A percentile compares a stretch with the other conserved stretches of the same genome.
These are phyloP conservation scores for Ogataea paraovalis DNA, from an alignment of 805 yeast species.

Conservation along the genomic window DNA sequence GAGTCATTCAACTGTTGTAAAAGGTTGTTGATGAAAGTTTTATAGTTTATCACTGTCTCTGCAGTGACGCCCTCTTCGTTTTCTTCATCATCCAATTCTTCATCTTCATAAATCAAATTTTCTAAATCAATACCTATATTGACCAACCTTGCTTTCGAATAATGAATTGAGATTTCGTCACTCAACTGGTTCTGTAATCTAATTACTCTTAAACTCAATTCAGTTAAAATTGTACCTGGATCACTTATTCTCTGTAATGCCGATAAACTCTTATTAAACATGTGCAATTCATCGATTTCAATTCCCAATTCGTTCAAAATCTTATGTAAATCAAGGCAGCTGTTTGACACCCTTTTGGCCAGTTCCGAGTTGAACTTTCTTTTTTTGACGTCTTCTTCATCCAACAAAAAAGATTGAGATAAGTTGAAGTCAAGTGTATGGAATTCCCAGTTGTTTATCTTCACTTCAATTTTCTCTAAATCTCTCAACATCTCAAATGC, in stretches of 20 bases:
- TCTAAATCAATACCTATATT: conserved; percentile 62
- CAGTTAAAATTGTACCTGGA: conserved; percentile 46
- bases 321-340: conserved; percentile 45
- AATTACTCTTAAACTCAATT: conserved; percentile 41
- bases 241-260: conserved; percentile 50
- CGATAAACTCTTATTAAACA: conserved; percentile 36
- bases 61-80: conserved; percentile 31
- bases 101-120: conserved; percentile 30
- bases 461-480: conserved; percentile 45
- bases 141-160: conserved; percentile 62
- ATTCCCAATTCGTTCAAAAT: conserved; percentile 38
- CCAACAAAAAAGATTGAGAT: conserved; percentile 22
- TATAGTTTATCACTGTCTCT: conserved; percentile 46
- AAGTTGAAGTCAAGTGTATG: conserved; percentile 47
- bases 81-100: conserved; percentile 4
- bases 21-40: conserved; percentile 53
- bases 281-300: conserved; percentile 45
- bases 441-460: conserved; percentile 52
- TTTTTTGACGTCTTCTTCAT: conserved; percentile 25
- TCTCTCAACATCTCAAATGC: conserved; percentile 45
- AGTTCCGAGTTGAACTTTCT: conserved; percentile 49
- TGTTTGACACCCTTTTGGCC: conserved; percentile 49
- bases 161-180: conserved; percentile 52
- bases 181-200: conserved; percentile 47
- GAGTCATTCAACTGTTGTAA: conserved; percentile 55